Evolutionary conservation across 1,139 yeast species (phyloP).

Genomic region (Pichia sp.): DNA sequence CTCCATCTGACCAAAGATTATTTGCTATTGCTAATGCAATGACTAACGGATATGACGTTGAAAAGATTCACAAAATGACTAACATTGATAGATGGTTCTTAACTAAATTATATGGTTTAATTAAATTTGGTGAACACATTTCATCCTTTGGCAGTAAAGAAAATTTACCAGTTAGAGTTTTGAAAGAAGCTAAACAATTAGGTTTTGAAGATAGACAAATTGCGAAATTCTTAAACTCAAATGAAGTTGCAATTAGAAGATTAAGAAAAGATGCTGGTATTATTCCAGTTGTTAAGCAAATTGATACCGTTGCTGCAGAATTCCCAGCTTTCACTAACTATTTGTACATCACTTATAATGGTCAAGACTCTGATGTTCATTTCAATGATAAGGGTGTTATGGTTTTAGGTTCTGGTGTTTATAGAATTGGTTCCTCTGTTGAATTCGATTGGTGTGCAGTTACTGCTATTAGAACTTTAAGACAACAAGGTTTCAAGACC

Average conservation of each 20-base stretch:
- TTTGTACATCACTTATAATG: slow-evolving; percentile 91
- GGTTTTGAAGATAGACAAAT: slow-evolving; percentile 97
- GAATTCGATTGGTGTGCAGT: slow-evolving; percentile 99
- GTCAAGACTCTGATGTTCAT: slow-evolving; percentile 76
- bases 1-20: slow-evolving; percentile 94
- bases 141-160: slow-evolving; percentile 56
- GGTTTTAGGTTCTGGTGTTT: slow-evolving; percentile 97
- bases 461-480: slow-evolving; percentile 87
- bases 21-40: slow-evolving; percentile 94
- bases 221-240: slow-evolving; percentile 82
- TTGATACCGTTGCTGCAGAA: slow-evolving; percentile 98
- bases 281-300: slow-evolving; percentile 90
- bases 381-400: slow-evolving; percentile 88
- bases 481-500: slow-evolving; percentile 83
- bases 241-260: slow-evolving; percentile 90
- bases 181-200: slow-evolving; percentile 89
- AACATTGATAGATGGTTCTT: slow-evolving; percentile 97
- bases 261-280: slow-evolving; percentile 84
- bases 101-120: slow-evolving; percentile 71
- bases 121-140: slow-evolving; percentile 60
- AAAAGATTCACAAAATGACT: slow-evolving; percentile 85
- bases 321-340: slow-evolving; percentile 97
- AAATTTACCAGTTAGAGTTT: slow-evolving; percentile 49
- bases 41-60: slow-evolving; percentile 80
- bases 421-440: slow-evolving; percentile 97